Percentiles rank a stretch among this genome's conserved stretches.
Conservation (phyloP, 306 rosid species). For the Cucumis cinereus region DNA sequence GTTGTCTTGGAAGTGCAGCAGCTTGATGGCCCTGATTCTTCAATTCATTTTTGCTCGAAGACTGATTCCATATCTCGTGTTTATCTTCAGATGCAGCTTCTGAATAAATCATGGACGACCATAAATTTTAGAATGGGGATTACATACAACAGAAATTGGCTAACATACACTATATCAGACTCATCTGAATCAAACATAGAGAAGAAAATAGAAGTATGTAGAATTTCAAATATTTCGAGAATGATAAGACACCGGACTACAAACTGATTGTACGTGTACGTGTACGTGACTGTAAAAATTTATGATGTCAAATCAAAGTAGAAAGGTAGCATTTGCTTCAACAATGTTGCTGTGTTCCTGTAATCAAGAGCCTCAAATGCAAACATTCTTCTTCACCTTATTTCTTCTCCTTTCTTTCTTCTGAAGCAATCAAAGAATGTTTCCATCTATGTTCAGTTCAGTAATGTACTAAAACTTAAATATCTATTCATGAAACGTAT, state of each 20-base stretch:
- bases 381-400: background rate
- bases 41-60: constrained; percentile 31
- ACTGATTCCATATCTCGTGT: constrained; percentile 55
- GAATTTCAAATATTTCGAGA: background rate
- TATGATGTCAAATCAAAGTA: background rate
- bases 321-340: background rate
- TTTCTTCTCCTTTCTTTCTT: background rate
- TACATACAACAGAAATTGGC: background rate
- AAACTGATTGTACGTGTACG: background rate
- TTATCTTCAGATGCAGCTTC: constrained; percentile 40
- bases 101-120: constrained; percentile 16
- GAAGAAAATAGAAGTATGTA: background rate
- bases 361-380: background rate
- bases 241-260: background rate
- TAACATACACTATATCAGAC: background rate
- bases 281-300: background rate
- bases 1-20: constrained; percentile 70
- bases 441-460: background rate
- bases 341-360: background rate
- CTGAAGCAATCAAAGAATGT: background rate
- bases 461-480: background rate
- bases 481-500: background rate
- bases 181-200: background rate
- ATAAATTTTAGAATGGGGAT: constrained; percentile 5
- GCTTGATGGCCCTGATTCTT: constrained; percentile 30